Conservation (phyloP, 73 alveolate species). For the Paramecium biaurelia region DNA sequence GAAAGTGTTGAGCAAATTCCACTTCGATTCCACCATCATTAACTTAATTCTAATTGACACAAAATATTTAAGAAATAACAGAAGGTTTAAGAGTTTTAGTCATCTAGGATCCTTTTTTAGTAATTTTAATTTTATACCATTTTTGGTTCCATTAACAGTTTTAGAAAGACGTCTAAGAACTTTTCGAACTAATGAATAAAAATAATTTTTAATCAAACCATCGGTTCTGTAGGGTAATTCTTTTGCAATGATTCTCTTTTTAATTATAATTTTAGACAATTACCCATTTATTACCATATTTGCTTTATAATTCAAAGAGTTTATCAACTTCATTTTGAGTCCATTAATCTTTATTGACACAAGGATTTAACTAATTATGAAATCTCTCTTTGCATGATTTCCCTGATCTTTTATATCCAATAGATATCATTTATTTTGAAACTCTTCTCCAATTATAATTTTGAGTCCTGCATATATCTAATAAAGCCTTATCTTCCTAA, state of each 20-base stretch:
- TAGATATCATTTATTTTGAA: not conserved
- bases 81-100: not conserved
- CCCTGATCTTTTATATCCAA: not conserved
- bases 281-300: slow-evolving; percentile 33
- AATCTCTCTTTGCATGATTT: slow-evolving; percentile 39
- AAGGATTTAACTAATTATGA: slow-evolving; percentile 3
- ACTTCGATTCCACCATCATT: not conserved
- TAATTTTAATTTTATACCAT: not conserved
- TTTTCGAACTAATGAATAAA: slow-evolving; percentile 85
- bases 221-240: slow-evolving; percentile 90
- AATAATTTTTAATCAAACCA: slow-evolving; percentile 87
- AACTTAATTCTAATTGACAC: not conserved
- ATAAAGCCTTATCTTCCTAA: not conserved
- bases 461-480: not conserved
- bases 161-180: slow-evolving; percentile 72
- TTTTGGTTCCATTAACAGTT: not conserved
- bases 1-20: not conserved
- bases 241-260: slow-evolving; percentile 70
- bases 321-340: not conserved
- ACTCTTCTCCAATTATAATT: not conserved
- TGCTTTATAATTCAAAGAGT: not conserved
- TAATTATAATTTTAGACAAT: not conserved
- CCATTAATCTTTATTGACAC: not conserved
- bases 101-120: not conserved
- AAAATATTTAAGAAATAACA: not conserved